Percentiles rank a stretch among this genome's conserved stretches.
These are phyloP conservation scores for Aulographum hederae DNA, from an alignment of 2,329 filamentous ascomycete species.

Conservation along the genomic window DNA sequence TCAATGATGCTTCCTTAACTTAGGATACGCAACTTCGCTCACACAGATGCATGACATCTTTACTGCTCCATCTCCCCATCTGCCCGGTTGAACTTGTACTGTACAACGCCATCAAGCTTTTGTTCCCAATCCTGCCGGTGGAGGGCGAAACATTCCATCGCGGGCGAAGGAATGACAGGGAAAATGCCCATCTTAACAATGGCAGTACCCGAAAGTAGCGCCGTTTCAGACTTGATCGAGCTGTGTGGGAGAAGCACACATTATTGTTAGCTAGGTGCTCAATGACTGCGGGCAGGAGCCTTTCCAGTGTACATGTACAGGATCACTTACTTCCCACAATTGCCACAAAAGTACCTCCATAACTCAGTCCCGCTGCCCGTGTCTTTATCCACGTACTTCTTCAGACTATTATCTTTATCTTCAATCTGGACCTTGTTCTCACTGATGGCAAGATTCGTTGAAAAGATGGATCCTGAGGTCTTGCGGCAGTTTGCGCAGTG, in stretches of 20 bases:
- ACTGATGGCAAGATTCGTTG: constrained; percentile 22
- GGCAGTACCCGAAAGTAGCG: constrained; percentile 19
- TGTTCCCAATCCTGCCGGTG: constrained; percentile 26
- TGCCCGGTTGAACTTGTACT: constrained; percentile 17
- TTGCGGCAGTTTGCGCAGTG: constrained; percentile 35
- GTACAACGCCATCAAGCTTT: constrained; percentile 16
- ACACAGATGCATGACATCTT: no score
- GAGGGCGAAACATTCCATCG: constrained; percentile 25
- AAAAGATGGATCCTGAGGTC: constrained; percentile 24
- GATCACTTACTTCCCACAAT: constrained; percentile 22
- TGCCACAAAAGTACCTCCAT: constrained; percentile 25
- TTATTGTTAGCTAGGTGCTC: background rate
- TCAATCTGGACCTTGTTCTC: constrained; percentile 26
- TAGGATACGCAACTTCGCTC: no score
- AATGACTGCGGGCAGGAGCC: no score
- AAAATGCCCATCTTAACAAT: constrained; percentile 34
- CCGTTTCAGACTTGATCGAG: constrained; percentile 25
- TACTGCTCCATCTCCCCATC: no score
- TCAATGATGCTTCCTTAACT: no score
- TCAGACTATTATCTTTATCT: constrained; percentile 26
- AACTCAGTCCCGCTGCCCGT: constrained; percentile 29
- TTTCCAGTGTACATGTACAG: no score
- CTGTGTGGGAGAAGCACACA: constrained; percentile 11
- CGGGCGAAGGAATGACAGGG: constrained; percentile 26
- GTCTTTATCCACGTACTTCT: constrained; percentile 23